Base-by-base conservation (phyloP, 1,139 yeast species). In the Ogataea hybrid region DNA sequence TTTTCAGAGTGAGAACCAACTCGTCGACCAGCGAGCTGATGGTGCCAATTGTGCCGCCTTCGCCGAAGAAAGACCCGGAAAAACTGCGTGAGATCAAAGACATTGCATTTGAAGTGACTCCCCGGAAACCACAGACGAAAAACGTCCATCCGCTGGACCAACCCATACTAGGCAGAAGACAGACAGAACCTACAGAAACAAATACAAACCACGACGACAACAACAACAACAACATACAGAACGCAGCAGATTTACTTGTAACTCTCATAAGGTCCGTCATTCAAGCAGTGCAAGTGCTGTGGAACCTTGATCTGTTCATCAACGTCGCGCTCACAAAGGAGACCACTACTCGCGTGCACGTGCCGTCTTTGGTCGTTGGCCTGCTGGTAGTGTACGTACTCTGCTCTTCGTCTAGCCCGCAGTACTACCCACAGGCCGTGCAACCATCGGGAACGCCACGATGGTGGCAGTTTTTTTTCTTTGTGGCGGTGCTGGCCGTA, bases 141-240 rank as follows among this genome's bases (percentile, higher is more conserved):
- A 56, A 53, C 37, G 37, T 54, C 6, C 64, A 59, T 47, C 63
- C 63, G 3, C 30, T 59, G 9, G 63, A 59, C 37, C 57, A 54
- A 43, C 63, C 64, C 2, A 32, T 59, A 5, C 34, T 35, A 7
- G 33, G 35, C 10, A 28, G 37, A 14, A 14, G 16, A n/a, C 12
- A 7, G 2, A 37, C 25, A n/a, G 23, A 28, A 5, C 35, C 30
- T 12, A 33, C 18, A 10, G 32, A 32, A 6, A 4, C 40, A 6
- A 32, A 17, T 3, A 44, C 41, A 6, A n/a, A n/a, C n/a, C n/a
- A n/a, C n/a, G n/a, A n/a, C n/a, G 16, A 3, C 16, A 15, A 15
- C 16, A 3, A 49, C 2, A 6, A 43, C 21, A 20, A 7, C 18
- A 28, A 25, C 21, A 18, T 38, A 5, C 41, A 38, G 17, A 38